Percentiles rank a stretch among this genome's conserved stretches.
Evolutionary conservation across 192 early-diverging fungal species (phyloP).

Genomic region (Coemansia sp.): DNA sequence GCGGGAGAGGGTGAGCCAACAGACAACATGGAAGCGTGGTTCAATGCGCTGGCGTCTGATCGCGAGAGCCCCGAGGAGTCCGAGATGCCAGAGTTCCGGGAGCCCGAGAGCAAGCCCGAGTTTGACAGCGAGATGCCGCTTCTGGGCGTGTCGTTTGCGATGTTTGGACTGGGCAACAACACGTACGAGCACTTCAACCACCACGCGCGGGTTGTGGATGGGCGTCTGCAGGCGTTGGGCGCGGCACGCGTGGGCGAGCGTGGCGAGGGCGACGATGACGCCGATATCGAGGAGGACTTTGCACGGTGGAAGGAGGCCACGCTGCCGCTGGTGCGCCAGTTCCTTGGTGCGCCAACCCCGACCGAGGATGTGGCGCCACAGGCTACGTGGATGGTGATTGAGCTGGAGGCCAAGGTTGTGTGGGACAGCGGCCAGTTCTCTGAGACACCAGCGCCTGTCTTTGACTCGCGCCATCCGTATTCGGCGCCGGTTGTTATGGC

Average conservation of each 20-base stretch:
- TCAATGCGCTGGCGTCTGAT: conserved; percentile 73
- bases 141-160: conserved; percentile 50
- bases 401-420: conserved; percentile 52
- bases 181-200: conserved; percentile 77
- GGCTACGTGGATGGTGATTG: conserved; percentile 59
- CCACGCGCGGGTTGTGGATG: conserved; percentile 72
- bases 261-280: conserved; percentile 98
- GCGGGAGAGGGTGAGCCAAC: conserved; percentile 98
- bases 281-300: conserved; percentile 95
- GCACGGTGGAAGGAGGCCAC: conserved; percentile 90
- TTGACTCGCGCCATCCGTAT: conserved; percentile 90
- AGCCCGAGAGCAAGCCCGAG: conserved; percentile 73
- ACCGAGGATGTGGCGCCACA: conserved; percentile 29
- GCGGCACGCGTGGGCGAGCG: conserved; percentile 71
- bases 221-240: conserved; percentile 68
- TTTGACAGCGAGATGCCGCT: conserved; percentile 78
- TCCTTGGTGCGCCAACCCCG: conserved; percentile 59
- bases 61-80: conserved; percentile 65
- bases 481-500: conserved; percentile 65
- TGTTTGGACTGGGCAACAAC: conserved; percentile 59
- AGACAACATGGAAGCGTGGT: conserved; percentile 95
- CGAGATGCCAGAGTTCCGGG: conserved; percentile 57
- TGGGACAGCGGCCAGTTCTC: conserved; percentile 44
- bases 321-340: conserved; percentile 73
- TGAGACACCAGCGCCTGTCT: conserved; percentile 46